Evolutionary conservation across 139 green algal species (phyloP).

Genomic region (Trebouxia sp.): DNA sequence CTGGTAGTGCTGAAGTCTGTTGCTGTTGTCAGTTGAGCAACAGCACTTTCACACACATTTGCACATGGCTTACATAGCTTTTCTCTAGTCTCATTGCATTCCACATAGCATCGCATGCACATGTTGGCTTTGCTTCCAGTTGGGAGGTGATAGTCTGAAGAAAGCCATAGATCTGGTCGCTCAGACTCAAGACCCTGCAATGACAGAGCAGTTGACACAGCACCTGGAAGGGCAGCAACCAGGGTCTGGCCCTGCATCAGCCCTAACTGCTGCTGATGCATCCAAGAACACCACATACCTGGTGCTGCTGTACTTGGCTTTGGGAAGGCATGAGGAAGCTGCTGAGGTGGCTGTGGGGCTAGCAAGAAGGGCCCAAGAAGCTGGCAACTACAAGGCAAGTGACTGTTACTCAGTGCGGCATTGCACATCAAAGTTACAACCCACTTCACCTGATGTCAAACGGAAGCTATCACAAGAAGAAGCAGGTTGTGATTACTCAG

Average conservation of each 20-base stretch:
- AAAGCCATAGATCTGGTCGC: conserved; percentile 73
- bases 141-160: conserved; percentile 50
- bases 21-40: too few species aligned
- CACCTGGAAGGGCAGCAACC: conserved; percentile 60
- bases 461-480: too few species aligned
- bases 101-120: background rate
- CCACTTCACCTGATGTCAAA: too few species aligned
- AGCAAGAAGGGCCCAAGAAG: conserved; percentile 60
- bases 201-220: conserved; percentile 60
- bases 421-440: too few species aligned
- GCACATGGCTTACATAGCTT: too few species aligned
- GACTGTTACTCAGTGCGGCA: background rate
- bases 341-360: conserved; percentile 52
- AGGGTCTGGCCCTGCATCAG: conserved; percentile 23
- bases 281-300: conserved; percentile 50
- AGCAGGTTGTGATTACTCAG: too few species aligned
- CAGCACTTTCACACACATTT: too few species aligned
- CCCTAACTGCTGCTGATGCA: background rate
- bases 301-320: conserved; percentile 78
- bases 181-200: conserved; percentile 31
- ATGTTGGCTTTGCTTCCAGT: too few species aligned
- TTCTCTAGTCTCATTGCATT: too few species aligned
- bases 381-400: conserved; percentile 78
- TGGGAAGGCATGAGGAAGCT: conserved; percentile 66
- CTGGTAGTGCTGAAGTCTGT: too few species aligned